Evolutionary conservation across 768 basidiomycete genomes (phyloP).

Genomic region (Mycena indigotica): DNA sequence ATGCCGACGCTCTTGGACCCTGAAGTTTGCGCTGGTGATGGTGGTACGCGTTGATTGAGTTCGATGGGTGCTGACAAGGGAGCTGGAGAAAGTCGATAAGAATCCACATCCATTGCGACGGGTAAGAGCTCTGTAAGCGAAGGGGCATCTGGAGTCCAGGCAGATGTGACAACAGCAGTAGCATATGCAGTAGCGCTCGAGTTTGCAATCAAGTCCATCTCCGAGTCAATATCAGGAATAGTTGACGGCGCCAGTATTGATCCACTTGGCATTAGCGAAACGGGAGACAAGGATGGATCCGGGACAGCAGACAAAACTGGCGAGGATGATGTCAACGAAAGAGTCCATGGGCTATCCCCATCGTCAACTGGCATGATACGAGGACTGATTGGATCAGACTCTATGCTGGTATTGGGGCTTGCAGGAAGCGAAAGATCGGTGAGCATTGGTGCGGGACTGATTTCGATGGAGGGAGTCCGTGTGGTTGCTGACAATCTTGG

Average conservation of each 20-base stretch:
- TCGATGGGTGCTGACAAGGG: neutral
- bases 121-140: conserved; percentile 15
- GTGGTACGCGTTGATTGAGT: neutral
- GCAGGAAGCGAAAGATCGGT: conserved; percentile 34
- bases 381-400: conserved; percentile 16
- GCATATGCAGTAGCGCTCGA: conserved; percentile 37
- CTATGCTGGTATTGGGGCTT: conserved; percentile 23
- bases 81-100: no score
- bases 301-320: conserved; percentile 13
- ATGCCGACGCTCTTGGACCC: conserved; percentile 14
- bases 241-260: conserved; percentile 23
- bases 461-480: conserved; percentile 26
- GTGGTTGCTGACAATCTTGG: conserved; percentile 10
- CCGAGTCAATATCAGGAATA: conserved; percentile 14
- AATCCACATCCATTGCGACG: conserved; percentile 1
- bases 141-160: conserved; percentile 30
- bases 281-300: conserved; percentile 19
- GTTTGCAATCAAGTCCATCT: conserved; percentile 12
- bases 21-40: neutral
- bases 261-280: conserved; percentile 16
- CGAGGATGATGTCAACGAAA: conserved; percentile 17
- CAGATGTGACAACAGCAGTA: conserved; percentile 36
- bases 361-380: conserved; percentile 17
- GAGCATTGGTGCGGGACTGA: conserved; percentile 26
- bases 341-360: conserved; percentile 20